phyloP scores from a whole-genome alignment of 768 basidiomycete species.

The Hypholoma sublateritium region DNA sequence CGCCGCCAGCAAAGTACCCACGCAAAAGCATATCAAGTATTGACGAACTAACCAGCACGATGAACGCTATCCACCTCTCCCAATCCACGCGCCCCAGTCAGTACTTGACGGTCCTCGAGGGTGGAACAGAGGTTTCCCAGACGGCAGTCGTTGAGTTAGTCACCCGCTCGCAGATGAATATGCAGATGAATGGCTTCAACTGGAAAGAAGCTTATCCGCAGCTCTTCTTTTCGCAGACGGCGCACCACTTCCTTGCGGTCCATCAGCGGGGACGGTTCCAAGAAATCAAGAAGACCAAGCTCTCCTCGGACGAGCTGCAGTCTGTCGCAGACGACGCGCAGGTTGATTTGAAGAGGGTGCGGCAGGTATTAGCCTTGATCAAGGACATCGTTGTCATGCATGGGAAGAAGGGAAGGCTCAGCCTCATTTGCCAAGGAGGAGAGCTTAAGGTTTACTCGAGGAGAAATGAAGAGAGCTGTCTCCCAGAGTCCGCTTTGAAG shows the following conservation, averaged over 20 bases:
- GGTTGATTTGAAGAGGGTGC: conserved; percentile 34
- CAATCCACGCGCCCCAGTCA: conserved; percentile 15
- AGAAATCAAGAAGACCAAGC: conserved; percentile 46
- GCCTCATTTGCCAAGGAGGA: conserved; percentile 50
- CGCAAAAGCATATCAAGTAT: conserved; percentile 26
- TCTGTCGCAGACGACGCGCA: conserved; percentile 30
- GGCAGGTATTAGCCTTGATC: conserved; percentile 42
- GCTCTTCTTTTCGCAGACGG: conserved; percentile 68
- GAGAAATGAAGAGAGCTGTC: conserved; percentile 36
- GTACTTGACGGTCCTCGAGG: conserved; percentile 27
- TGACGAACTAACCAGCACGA: conserved; percentile 34
- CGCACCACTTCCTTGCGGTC: conserved; percentile 56
- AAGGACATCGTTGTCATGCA: conserved; percentile 48
- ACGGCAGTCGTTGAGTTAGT: conserved; percentile 45
- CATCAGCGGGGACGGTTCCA: conserved; percentile 57
- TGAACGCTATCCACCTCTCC: conserved; percentile 31
- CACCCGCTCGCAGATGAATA: conserved; percentile 37
- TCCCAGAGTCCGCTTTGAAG: conserved; percentile 44
- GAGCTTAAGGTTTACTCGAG: conserved; percentile 52
- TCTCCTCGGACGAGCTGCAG: conserved; percentile 35
- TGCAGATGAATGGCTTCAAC: conserved; percentile 30
- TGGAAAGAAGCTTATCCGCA: conserved; percentile 68
- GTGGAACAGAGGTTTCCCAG: conserved; percentile 38
- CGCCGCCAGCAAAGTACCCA: conserved; percentile 23
- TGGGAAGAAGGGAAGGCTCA: conserved; percentile 52